Evolutionary conservation across 2,329 filamentous ascomycete genomes (phyloP), one percentile per base, ranked within the genome.

Genomic region (Zasmidium angulare): DNA sequence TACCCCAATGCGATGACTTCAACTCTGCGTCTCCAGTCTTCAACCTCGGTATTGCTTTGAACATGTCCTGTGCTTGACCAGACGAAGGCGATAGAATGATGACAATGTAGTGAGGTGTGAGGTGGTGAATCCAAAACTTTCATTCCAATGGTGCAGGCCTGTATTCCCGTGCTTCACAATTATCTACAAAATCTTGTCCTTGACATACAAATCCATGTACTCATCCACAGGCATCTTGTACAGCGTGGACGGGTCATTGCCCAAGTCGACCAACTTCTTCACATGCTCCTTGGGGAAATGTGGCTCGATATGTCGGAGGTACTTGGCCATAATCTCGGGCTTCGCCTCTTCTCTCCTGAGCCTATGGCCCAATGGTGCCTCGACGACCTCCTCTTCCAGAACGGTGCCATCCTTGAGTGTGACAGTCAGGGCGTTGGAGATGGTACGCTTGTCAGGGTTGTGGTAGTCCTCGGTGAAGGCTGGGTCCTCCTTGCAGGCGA

Each of bases 341-440:
- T 98, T 98, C 69, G 95, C 95, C 84, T 67, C 95, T 71, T 97
- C 93, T 71, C 93, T 87, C 66, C 95, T 84, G 73, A 95, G 83
- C 66, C 89, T 89, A 82, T 99, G 95, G 70, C 95, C 95, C 46
- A 99, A 86, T 58, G 95, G 95, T 59, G 95, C 93, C 82, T 97
- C 93, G 56, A 99, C 90, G 51, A 90, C 89, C 61, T 96, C 87
- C 81, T 99, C 95, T 21, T 93, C 89, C 36, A 98, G 83, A 10
- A 95, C 84, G 50, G 92, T 96, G 71, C 95, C 95, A 75, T 98
- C 93, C 76, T 96, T 95, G 68, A 99, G 84, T 71, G 89, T 93
- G 60, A 99, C 93, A 26, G 93, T 97, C 66, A 99, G 83, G 9
- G 93, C 95, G 81, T 99, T 99, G 77, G 92, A 91, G 79, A 99